These are phyloP conservation scores for Sherardia arvensis DNA, from an alignment of 257 asterid species.

Conservation along the genomic window DNA sequence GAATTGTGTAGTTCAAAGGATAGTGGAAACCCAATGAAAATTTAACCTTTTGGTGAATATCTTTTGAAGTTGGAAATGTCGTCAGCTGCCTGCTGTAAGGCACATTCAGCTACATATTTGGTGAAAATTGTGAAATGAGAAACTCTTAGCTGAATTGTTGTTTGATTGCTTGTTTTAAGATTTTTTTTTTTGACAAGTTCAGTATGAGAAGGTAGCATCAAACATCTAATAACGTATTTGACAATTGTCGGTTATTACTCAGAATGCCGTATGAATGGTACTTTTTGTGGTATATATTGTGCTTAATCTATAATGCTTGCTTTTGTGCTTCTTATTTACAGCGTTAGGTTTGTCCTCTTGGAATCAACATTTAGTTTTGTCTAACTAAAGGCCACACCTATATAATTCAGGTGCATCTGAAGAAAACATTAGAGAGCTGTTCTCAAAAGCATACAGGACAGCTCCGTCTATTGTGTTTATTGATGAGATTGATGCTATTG, in stretches of 20 bases:
- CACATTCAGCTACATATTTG: background rate
- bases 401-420: constrained; percentile 67
- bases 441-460: constrained; percentile 67
- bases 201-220: background rate
- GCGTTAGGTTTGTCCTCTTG: background rate
- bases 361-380: background rate
- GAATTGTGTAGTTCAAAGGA: background rate
- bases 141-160: background rate
- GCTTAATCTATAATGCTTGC: background rate
- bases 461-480: constrained; percentile 93
- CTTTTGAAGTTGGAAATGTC: background rate
- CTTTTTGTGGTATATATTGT: background rate
- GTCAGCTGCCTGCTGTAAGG: background rate
- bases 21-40: background rate
- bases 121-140: background rate
- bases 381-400: background rate
- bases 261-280: background rate
- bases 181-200: background rate
- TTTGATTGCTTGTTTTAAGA: background rate
- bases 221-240: background rate
- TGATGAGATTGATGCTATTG: constrained; percentile 91
- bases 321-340: background rate
- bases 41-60: background rate
- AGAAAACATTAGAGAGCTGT: constrained; percentile 72
- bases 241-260: background rate